phyloP scores from a whole-genome alignment of 164 flowering plant species.

The Macadamia integrifolia region DNA sequence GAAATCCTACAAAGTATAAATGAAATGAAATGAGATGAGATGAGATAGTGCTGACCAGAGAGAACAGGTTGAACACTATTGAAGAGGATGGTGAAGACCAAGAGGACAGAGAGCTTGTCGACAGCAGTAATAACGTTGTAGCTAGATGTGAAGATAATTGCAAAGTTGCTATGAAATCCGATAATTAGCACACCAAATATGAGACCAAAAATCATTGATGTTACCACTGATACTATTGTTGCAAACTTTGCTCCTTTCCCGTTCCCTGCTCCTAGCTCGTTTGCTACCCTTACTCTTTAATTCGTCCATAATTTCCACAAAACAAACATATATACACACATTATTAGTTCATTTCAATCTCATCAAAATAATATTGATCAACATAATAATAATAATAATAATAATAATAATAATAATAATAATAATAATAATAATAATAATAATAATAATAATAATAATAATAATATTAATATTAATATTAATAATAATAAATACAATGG shows the following conservation, averaged over 20 bases:
- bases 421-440: too few species aligned
- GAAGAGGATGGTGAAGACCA: slow-evolving; percentile 53
- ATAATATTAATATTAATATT: too few species aligned
- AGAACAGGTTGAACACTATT: slow-evolving; percentile 65
- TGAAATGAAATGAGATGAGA: too few species aligned
- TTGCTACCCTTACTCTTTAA: slow-evolving; percentile 59
- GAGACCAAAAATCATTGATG: slow-evolving; percentile 41
- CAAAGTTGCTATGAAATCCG: slow-evolving; percentile 27
- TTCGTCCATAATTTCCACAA: too few species aligned
- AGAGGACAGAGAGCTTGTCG: slow-evolving; percentile 28
- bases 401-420: too few species aligned
- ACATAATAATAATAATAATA: too few species aligned
- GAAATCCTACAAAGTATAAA: background rate
- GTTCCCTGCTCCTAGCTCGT: slow-evolving; percentile 65
- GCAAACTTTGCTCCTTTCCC: slow-evolving; percentile 61
- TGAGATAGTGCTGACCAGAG: slow-evolving; percentile 28
- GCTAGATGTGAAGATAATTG: slow-evolving; percentile 46
- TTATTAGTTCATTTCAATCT: too few species aligned
- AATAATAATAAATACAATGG: too few species aligned
- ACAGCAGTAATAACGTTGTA: slow-evolving; percentile 26
- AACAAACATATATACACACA: too few species aligned
- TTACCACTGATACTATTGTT: slow-evolving; percentile 32
- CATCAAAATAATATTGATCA: too few species aligned
- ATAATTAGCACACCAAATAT: slow-evolving; percentile 31
- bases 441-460: too few species aligned